These are phyloP conservation scores for Chlamydomonas incerta DNA, from an alignment of 139 green algal genomes.

Conservation along the genomic window DNA sequence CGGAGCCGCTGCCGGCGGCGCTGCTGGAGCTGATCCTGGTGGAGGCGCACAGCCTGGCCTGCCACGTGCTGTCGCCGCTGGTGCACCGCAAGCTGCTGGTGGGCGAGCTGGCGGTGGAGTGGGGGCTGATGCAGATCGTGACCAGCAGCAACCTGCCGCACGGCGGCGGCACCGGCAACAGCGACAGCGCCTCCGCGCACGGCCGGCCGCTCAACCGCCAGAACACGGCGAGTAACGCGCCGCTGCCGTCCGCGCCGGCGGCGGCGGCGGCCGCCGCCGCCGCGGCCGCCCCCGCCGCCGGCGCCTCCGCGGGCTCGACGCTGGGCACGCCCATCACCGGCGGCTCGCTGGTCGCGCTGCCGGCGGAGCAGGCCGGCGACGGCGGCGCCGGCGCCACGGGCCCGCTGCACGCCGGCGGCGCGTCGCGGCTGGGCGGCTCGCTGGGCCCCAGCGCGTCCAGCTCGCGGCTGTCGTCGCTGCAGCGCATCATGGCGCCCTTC, in stretches of 20 bases:
- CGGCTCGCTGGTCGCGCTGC: not conserved
- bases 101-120: constrained; percentile 37
- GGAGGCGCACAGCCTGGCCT: constrained; percentile 24
- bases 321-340: not conserved
- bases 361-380: not conserved
- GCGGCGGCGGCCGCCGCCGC: not conserved
- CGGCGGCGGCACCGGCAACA: not conserved
- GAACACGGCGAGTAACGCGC: not conserved
- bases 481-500: constrained; percentile 39
- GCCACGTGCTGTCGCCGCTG: constrained; percentile 35
- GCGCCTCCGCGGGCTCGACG: not conserved
- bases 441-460: not conserved
- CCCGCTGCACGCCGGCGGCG: not conserved
- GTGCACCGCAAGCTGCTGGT: constrained; percentile 38
- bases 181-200: not conserved
- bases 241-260: not conserved
- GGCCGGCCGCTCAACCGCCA: not conserved
- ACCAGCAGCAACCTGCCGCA: constrained; percentile 21
- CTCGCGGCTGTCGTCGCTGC: constrained; percentile 32
- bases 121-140: constrained; percentile 37
- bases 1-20: constrained; percentile 35
- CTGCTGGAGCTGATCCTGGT: constrained; percentile 39
- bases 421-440: not conserved
- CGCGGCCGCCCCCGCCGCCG: not conserved
- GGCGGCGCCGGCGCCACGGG: not conserved